phyloP scores from a whole-genome alignment of 768 basidiomycete species.

The Sarcomyxa edulis region DNA sequence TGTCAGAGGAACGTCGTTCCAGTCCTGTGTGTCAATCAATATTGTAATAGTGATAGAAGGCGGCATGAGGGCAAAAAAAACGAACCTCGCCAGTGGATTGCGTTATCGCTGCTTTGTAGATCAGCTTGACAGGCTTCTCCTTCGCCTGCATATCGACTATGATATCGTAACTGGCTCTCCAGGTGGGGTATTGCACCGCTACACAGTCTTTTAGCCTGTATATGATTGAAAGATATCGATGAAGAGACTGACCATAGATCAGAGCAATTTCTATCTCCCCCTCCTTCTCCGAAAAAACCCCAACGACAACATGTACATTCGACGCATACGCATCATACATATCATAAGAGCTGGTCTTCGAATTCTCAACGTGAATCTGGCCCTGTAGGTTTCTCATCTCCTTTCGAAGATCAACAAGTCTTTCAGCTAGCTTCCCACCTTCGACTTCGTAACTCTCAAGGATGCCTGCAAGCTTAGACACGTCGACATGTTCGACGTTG shows the following conservation, averaged over 20 bases:
- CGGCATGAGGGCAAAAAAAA: background rate
- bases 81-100: constrained; percentile 39
- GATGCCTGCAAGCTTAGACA: constrained; percentile 20
- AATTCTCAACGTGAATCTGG: constrained; percentile 19
- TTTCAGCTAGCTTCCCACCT: constrained; percentile 28
- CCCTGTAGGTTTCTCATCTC: constrained; percentile 18
- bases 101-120: constrained; percentile 34
- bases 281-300: constrained; percentile 29
- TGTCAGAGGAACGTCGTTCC: constrained; percentile 34
- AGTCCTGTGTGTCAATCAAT: constrained; percentile 21
- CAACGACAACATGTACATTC: constrained; percentile 23
- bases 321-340: constrained; percentile 8
- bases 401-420: constrained; percentile 21
- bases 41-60: background rate
- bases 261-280: constrained; percentile 32
- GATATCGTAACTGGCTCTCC: constrained; percentile 36
- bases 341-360: constrained; percentile 11
- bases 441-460: constrained; percentile 26
- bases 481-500: constrained; percentile 24
- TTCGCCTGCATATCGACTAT: constrained; percentile 36
- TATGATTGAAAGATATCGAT: background rate
- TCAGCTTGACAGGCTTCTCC: constrained; percentile 29
- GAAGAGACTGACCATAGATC: constrained; percentile 28
- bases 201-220: background rate
- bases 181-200: constrained; percentile 32